Evolutionary conservation across 2,329 filamentous ascomycete genomes (phyloP).

Genomic region (Graphilbum sp.): DNA sequence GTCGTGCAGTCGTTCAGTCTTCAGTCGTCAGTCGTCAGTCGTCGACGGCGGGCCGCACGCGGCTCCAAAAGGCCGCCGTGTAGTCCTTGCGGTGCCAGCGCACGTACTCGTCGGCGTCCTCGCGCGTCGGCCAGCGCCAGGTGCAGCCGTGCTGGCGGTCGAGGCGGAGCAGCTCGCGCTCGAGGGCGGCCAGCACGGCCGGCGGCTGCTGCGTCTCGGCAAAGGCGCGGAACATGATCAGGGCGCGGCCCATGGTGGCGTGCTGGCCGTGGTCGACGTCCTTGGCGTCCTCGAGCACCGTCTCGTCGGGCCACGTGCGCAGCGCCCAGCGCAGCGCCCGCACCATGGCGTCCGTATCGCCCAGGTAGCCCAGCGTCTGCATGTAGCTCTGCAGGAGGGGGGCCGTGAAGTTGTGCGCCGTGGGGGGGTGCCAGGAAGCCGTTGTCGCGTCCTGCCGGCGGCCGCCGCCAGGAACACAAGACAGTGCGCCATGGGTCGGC

Average conservation of each 20-base stretch:
- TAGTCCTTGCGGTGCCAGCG: constrained; percentile 7
- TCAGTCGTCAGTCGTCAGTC: too few species aligned
- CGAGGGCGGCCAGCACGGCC: constrained; percentile 15
- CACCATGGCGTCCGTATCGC: constrained; percentile 41
- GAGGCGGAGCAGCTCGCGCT: constrained; percentile 13
- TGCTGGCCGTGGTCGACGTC: constrained; percentile 19
- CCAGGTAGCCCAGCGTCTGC: constrained; percentile 42
- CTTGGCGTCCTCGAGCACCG: constrained; percentile 20
- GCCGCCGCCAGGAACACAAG: too few species aligned
- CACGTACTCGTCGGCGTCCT: constrained; percentile 16
- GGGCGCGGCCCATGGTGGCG: constrained; percentile 13
- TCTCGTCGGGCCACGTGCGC: constrained; percentile 22
- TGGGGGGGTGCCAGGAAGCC: constrained; percentile 1
- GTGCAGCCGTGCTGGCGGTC: constrained; percentile 11
- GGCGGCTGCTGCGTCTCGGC: constrained; percentile 24
- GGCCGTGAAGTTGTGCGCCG: constrained; percentile 27
- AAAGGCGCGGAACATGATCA: constrained; percentile 27
- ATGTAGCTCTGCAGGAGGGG: constrained; percentile 42
- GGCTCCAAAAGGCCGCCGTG: constrained; percentile 7
- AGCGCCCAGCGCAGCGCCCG: constrained; percentile 43
- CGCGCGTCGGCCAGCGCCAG: constrained; percentile 22
- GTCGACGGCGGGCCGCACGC: constrained; percentile 7
- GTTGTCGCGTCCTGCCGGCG: too few species aligned
- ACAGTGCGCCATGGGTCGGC: too few species aligned
- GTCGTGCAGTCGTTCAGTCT: too few species aligned